phyloP scores from a whole-genome alignment of 2,329 filamentous ascomycete genomes.

The Amylocarpus encephaloides region DNA sequence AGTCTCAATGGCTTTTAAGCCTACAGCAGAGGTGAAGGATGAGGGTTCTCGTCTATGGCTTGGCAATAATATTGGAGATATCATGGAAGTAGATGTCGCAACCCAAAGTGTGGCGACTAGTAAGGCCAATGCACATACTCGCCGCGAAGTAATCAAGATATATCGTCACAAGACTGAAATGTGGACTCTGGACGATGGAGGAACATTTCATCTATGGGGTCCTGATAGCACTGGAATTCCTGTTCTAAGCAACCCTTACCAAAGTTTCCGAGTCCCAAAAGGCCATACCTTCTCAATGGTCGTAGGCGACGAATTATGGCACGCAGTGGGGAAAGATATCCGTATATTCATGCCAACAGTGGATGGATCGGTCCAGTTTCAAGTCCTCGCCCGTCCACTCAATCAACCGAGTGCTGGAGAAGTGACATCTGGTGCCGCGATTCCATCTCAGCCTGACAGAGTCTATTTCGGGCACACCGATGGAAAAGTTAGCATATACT shows the following conservation, averaged over 20 bases:
- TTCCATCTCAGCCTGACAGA: constrained; percentile 67
- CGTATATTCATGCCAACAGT: constrained; percentile 72
- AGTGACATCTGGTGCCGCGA: constrained; percentile 73
- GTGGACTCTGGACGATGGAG: constrained; percentile 90
- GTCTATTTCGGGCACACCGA: constrained; percentile 90
- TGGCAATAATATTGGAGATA: constrained; percentile 79
- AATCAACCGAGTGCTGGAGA: constrained; percentile 71
- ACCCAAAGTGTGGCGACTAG: constrained; percentile 64
- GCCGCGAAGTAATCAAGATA: constrained; percentile 76
- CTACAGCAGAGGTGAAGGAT: constrained; percentile 66
- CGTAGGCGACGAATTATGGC: constrained; percentile 79
- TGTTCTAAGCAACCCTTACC: constrained; percentile 63
- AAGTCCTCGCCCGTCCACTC: constrained; percentile 66
- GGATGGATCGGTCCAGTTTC: constrained; percentile 63
- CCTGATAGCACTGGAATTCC: constrained; percentile 67
- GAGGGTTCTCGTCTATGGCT: constrained; percentile 84
- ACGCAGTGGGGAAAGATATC: constrained; percentile 80
- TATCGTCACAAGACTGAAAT: constrained; percentile 81
- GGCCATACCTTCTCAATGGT: constrained; percentile 86
- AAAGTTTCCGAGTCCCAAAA: constrained; percentile 70
- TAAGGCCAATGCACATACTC: constrained; percentile 66
- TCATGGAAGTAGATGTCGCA: constrained; percentile 80
- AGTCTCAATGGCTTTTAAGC: constrained; percentile 79
- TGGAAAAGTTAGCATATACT: constrained; percentile 93
- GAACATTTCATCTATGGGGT: constrained; percentile 80